Evolutionary conservation across 805 yeast species (phyloP).

Genomic region (Jamesozyma jinghongensis): DNA sequence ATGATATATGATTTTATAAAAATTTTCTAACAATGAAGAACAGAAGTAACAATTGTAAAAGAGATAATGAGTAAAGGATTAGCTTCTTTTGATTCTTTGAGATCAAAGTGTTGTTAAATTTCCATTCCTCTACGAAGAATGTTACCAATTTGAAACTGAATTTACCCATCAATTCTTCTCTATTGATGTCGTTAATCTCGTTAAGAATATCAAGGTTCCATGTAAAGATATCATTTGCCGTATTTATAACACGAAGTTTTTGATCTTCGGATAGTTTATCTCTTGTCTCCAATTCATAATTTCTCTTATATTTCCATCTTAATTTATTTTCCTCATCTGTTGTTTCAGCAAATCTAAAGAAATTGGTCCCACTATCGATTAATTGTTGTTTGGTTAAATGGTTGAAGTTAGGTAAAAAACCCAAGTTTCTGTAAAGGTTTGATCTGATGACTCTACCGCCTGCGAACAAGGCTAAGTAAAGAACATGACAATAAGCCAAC

Average conservation of each 20-base stretch:
- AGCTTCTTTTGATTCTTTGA: background rate
- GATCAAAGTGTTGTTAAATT: constrained; percentile 13
- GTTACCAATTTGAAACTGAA: constrained; percentile 44
- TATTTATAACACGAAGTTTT: constrained; percentile 60
- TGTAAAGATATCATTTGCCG: constrained; percentile 54
- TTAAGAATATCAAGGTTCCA: constrained; percentile 51
- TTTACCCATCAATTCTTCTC: constrained; percentile 45
- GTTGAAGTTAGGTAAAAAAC: constrained; percentile 65
- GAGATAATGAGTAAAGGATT: background rate
- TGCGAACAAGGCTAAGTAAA: constrained; percentile 79
- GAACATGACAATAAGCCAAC: constrained; percentile 75
- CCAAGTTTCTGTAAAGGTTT: constrained; percentile 53
- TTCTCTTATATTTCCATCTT: constrained; percentile 59
- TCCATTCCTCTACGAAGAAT: constrained; percentile 27
- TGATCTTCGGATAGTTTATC: constrained; percentile 59
- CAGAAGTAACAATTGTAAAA: background rate
- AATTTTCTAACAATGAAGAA: constrained; percentile 1
- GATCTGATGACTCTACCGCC: constrained; percentile 74
- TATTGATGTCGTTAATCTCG: constrained; percentile 62
- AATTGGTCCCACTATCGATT: constrained; percentile 53
- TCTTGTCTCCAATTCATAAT: constrained; percentile 70
- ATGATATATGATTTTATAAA: background rate
- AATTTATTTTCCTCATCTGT: constrained; percentile 55
- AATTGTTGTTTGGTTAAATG: constrained; percentile 60
- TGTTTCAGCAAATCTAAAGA: constrained; percentile 37